Evolutionary conservation across 2,329 filamentous ascomycete species (phyloP), one percentile per base, ranked within the genome.

Genomic region (Xylariaceae sp.): DNA sequence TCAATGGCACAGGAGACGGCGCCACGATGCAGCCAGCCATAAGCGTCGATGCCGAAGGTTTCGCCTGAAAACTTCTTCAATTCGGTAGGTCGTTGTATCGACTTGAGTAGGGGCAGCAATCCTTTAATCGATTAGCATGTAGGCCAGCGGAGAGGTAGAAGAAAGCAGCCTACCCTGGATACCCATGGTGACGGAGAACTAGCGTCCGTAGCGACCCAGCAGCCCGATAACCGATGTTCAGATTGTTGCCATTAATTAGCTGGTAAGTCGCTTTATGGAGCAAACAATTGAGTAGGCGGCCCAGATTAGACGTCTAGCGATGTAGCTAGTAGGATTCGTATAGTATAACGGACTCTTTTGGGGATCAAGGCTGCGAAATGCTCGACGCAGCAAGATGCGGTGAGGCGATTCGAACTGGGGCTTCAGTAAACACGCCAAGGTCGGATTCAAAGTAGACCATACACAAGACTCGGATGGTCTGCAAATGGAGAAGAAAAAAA

Each of bases 21-120:
- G 51, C 91, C 95, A 63, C 94, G 87, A 72, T 99, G 94, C 53
- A 99, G 84, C 94, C 95, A 99, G 70, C 92, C 94, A 78, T 99
- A 99, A 54, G 88, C 92, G 71, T 99, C 94, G 37, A 99, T 86
- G n/a, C 88, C 95, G 46, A 99, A 80, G 1, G 88, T 95, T 72
- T 95, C 86, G 50, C 92, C 94, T 9, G 81, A 76, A 71, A 88
- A 96, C 67, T 91, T 91, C 70, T 91, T 95, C 57, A 99, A 78
- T 64, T 89, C 88, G 49, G 84, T 88, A 67, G 88, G 88, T 67
- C 88, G 91, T 57, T 99, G 94, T 52, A 99, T 97, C 45, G 94
- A 97, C 73, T 97, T 97, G 58, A 99, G 84, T 57, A 97, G 79
- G 39, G 90, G 90, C 35, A 97, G 80, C 51, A 99, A 83, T 44